These are phyloP conservation scores for Sequoia sempervirens DNA, from an alignment of 75 land plant species.

Conservation along the genomic window DNA sequence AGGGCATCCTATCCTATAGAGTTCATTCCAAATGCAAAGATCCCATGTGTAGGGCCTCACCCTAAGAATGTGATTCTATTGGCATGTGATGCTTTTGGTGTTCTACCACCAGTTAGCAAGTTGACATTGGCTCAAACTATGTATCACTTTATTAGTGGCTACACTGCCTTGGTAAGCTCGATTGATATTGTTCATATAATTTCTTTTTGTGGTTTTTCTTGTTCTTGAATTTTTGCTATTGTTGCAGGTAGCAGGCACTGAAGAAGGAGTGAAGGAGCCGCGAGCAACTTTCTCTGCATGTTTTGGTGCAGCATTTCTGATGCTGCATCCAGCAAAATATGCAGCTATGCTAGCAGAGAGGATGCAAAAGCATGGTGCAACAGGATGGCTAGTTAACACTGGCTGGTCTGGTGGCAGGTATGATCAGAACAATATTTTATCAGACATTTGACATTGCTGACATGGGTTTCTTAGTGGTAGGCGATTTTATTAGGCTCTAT, in stretches of 20 bases:
- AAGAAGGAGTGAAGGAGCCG: slow-evolving; percentile 26
- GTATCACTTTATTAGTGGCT: slow-evolving; percentile 49
- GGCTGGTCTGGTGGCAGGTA: slow-evolving; percentile 30
- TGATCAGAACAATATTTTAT: neutral
- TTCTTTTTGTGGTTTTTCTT: neutral
- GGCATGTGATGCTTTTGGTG: slow-evolving; percentile 46
- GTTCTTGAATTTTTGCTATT: neutral
- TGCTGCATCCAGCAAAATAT: slow-evolving; percentile 28
- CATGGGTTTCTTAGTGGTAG: neutral
- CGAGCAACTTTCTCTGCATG: slow-evolving; percentile 24
- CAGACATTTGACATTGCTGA: neutral
- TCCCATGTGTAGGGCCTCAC: slow-evolving; percentile 44
- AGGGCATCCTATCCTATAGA: slow-evolving; percentile 40
- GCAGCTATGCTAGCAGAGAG: slow-evolving; percentile 27
- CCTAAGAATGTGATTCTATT: slow-evolving; percentile 35
- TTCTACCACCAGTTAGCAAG: slow-evolving; percentile 41
- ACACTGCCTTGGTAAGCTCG: slow-evolving; percentile 34
- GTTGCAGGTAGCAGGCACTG: slow-evolving; percentile 22
- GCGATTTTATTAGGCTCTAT: neutral
- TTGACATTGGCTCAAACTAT: slow-evolving; percentile 34
- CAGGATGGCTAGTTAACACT: slow-evolving; percentile 27
- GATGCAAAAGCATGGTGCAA: slow-evolving; percentile 25
- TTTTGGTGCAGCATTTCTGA: slow-evolving; percentile 24
- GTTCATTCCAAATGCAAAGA: slow-evolving; percentile 31
- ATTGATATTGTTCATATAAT: neutral